phyloP scores from a whole-genome alignment of 2,329 filamentous ascomycete genomes.

The Eurotiales sp. region DNA sequence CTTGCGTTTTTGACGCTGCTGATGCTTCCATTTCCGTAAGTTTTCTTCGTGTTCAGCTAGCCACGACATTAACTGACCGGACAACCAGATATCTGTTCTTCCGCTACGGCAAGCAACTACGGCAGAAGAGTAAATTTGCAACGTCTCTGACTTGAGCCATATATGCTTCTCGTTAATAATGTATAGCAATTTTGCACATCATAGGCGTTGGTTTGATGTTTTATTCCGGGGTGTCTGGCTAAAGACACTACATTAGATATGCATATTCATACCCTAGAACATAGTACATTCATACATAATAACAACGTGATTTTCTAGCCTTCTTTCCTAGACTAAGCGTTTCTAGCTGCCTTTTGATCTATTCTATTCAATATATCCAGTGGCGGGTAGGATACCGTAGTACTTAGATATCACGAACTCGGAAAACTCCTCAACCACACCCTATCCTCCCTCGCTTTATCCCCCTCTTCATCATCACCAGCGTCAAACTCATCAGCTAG shows the following conservation, averaged over 20 bases:
- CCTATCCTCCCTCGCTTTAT: conserved; percentile 28
- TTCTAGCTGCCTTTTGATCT: neutral
- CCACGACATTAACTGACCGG: neutral
- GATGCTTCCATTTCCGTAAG: conserved; percentile 45
- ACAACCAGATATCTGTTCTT: conserved; percentile 42
- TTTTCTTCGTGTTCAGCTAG: neutral
- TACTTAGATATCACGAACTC: neutral
- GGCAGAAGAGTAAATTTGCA: conserved; percentile 39
- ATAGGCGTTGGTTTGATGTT: too few species aligned
- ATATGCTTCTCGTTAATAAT: neutral
- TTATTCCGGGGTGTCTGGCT: too few species aligned
- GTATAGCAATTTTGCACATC: too few species aligned
- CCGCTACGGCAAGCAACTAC: conserved; percentile 39
- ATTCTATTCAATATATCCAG: conserved; percentile 1
- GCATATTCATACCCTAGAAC: too few species aligned
- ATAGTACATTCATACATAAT: neutral
- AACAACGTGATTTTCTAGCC: neutral
- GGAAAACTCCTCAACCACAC: conserved; percentile 35
- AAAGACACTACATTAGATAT: too few species aligned
- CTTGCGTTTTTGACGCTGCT: conserved; percentile 42
- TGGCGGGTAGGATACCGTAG: too few species aligned
- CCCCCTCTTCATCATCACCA: conserved; percentile 26
- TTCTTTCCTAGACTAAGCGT: too few species aligned
- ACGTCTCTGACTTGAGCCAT: conserved; percentile 24
- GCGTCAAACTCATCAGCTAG: conserved; percentile 40